Evolutionary conservation across 495 filamentous ascomycete genomes (phyloP), one percentile per base, ranked within the genome.

Genomic region (Neurospora tetrasperma): DNA sequence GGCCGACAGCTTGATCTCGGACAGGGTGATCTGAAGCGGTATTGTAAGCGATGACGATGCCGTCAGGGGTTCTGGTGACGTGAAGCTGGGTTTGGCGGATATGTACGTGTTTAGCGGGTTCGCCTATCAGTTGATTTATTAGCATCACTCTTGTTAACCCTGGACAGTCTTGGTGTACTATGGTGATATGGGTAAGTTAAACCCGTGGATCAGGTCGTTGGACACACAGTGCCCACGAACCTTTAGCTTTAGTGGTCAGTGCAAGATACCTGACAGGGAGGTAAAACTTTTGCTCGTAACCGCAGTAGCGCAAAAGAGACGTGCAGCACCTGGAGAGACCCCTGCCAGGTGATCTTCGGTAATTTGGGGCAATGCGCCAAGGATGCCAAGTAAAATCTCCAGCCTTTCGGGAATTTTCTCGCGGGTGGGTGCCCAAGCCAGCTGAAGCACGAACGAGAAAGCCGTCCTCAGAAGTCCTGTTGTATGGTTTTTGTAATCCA

Each of bases 91-190:
- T 79, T 94, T 93, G 41, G 94, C 94, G 40, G 90, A 92, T 66
- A 99, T 85, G 79, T 96, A 97, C 23, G 96, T 99, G 81, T 99
- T 98, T 48, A 99, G 84, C 43, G 96, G 96, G 77, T 99, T 99
- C 73, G 95, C 96, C 89, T 92, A 76, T 78, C 72, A 72, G 74
- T 79, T 83, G 76, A 77, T 78, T 82, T 83, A 84, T 86, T 86
- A 86, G 84, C 73, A 78, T 35, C 54, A 42, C 72, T 82, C 73
- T 77, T 82, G 80, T 77, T 77, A 74, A 75, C 72, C 76, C 76
- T 75, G 70, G 73, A 46, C 69, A 71, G 27, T 41, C 35, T 44
- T 41, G 31, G 70, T 69, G 48, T n/a, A n/a, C n/a, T n/a, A n/a
- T n/a, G n/a, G n/a, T n/a, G n/a, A n/a, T n/a, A n/a, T n/a, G n/a